Percentiles rank a stretch among this genome's conserved stretches.
phyloP scores from a whole-genome alignment of 192 early-diverging fungal genomes.

The Rhizophagus sp. region DNA sequence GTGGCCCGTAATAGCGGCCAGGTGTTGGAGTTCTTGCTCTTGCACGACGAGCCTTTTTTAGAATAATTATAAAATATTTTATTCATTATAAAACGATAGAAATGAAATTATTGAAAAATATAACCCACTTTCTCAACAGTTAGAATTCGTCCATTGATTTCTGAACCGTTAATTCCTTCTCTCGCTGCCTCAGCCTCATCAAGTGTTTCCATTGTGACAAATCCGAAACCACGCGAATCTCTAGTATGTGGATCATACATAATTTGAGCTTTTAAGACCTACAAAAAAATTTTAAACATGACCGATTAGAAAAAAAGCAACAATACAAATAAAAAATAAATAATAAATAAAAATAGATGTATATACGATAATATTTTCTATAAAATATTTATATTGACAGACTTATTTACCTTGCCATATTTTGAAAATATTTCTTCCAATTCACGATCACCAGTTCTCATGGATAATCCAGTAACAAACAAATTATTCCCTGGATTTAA shows the following conservation, averaged over 20 bases:
- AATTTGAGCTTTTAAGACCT: conserved; percentile 69
- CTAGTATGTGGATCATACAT: conserved; percentile 80
- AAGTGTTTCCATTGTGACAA: conserved; percentile 68
- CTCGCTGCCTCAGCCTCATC: conserved; percentile 75
- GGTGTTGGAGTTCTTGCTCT: conserved; percentile 77
- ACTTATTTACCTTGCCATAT: conserved; percentile 64
- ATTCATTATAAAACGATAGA: background rate
- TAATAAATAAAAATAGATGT: too few species aligned
- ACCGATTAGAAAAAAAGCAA: background rate
- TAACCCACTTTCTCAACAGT: conserved; percentile 70
- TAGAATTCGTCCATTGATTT: conserved; percentile 81
- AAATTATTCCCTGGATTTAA: conserved; percentile 71
- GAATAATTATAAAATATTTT: background rate
- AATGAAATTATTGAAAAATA: background rate
- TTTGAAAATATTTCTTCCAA: conserved; percentile 70
- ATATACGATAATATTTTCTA: too few species aligned
- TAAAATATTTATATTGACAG: background rate
- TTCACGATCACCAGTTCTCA: conserved; percentile 60
- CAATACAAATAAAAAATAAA: background rate
- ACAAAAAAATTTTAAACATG: background rate
- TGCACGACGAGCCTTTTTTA: conserved; percentile 61
- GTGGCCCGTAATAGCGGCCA: conserved; percentile 77
- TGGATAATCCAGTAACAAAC: conserved; percentile 70
- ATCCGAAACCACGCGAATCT: conserved; percentile 88
- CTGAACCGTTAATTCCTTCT: conserved; percentile 61